phyloP scores from a whole-genome alignment of 768 basidiomycete genomes.

The Filobasidium floriforme region DNA sequence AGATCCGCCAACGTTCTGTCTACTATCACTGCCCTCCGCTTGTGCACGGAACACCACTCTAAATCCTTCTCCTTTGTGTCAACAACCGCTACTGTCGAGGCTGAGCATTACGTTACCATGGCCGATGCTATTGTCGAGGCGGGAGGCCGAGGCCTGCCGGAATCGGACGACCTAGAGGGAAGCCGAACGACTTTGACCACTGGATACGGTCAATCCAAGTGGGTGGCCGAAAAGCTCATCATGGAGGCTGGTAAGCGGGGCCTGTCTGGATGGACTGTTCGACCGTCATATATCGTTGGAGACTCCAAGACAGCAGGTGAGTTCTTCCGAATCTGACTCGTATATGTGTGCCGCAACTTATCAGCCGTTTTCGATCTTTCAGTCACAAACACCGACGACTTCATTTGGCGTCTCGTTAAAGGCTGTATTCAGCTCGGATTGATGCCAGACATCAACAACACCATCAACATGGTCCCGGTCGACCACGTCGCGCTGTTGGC shows the following conservation, averaged over 20 bases:
- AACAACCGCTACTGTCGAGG: conserved; percentile 89
- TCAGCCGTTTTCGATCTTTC: conserved; percentile 9
- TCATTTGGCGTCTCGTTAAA: conserved; percentile 95
- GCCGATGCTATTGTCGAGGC: conserved; percentile 59
- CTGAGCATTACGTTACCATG: conserved; percentile 77
- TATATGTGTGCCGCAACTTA: conserved; percentile 9
- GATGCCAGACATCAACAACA: conserved; percentile 95
- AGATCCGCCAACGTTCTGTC: conserved; percentile 86
- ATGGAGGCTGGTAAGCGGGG: conserved; percentile 86
- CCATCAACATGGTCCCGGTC: conserved; percentile 96
- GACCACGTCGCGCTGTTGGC: conserved; percentile 86
- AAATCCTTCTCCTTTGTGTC: conserved; percentile 87
- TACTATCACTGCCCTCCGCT: conserved; percentile 72
- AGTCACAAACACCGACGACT: conserved; percentile 99
- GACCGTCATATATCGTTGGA: conserved; percentile 94
- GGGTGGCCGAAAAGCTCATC: conserved; percentile 92
- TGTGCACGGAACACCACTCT: conserved; percentile 61
- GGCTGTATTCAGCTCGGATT: conserved; percentile 97
- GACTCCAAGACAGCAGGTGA: conserved; percentile 77
- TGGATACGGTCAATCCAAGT: conserved; percentile 95
- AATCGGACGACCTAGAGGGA: conserved; percentile 80
- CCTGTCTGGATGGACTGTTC: conserved; percentile 71
- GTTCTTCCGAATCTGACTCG: conserved; percentile 33
- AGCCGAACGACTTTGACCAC: conserved; percentile 67
- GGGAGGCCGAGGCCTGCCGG: conserved; percentile 63